A percentile compares a stretch with the other conserved stretches of the same genome.
Evolutionary conservation across 2,329 filamentous ascomycete genomes (phyloP).

Genomic region (Clonostachys sp.): DNA sequence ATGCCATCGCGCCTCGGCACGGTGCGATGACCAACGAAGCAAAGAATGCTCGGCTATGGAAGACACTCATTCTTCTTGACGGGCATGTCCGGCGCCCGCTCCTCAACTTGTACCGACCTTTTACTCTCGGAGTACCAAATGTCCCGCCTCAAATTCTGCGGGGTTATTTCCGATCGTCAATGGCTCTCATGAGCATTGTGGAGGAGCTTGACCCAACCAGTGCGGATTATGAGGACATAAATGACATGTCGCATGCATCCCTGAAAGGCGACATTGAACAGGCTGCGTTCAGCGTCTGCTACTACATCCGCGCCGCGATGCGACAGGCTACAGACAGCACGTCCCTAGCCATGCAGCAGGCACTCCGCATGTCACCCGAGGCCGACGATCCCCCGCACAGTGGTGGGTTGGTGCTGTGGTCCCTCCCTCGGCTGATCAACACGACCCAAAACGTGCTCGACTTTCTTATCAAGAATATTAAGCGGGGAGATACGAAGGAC

Average conservation of each 20-base stretch:
- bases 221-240: slow-evolving; percentile 39
- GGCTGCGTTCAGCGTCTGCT: slow-evolving; percentile 50
- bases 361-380: slow-evolving; percentile 25
- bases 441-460: slow-evolving; percentile 44
- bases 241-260: slow-evolving; percentile 47
- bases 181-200: slow-evolving; percentile 49
- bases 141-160: slow-evolving; percentile 46
- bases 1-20: slow-evolving; percentile 44
- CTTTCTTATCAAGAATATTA: slow-evolving; percentile 37
- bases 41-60: slow-evolving; percentile 45
- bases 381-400: not conserved
- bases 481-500: slow-evolving; percentile 45
- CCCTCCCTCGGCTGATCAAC: slow-evolving; percentile 29
- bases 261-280: slow-evolving; percentile 50
- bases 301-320: slow-evolving; percentile 38
- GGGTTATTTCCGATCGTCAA: slow-evolving; percentile 48
- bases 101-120: slow-evolving; percentile 48
- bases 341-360: slow-evolving; percentile 17
- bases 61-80: slow-evolving; percentile 44
- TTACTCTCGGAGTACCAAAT: slow-evolving; percentile 45
- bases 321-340: slow-evolving; percentile 19
- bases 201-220: slow-evolving; percentile 46
- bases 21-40: slow-evolving; percentile 29
- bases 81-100: slow-evolving; percentile 49
- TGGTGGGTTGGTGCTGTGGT: slow-evolving; percentile 26